A percentile compares a stretch with the other conserved stretches of the same genome.
phyloP scores from a whole-genome alignment of 2,329 filamentous ascomycete genomes.

The Cladosporium sp. region DNA sequence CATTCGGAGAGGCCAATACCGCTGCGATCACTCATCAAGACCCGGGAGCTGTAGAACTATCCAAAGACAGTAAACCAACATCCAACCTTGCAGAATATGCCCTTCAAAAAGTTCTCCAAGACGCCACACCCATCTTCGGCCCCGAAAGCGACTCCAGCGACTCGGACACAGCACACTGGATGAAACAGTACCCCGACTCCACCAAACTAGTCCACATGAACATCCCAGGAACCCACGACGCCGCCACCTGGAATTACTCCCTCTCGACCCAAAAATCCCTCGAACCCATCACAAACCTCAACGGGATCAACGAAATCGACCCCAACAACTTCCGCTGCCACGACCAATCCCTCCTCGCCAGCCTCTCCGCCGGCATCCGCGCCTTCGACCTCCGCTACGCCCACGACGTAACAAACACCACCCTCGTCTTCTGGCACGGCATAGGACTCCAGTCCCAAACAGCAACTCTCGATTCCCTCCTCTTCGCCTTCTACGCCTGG shows the following conservation, averaged over 20 bases:
- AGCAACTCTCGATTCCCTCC: slow-evolving; percentile 41
- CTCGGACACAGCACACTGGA: slow-evolving; percentile 39
- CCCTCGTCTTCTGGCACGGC: slow-evolving; percentile 47
- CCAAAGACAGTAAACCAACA: neutral
- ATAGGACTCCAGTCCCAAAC: slow-evolving; percentile 42
- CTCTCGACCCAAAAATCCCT: slow-evolving; percentile 39
- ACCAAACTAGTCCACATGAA: slow-evolving; percentile 44
- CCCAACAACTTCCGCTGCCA: slow-evolving; percentile 42
- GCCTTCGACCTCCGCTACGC: slow-evolving; percentile 50
- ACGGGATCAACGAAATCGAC: slow-evolving; percentile 31
- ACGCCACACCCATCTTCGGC: slow-evolving; percentile 44
- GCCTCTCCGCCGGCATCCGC: slow-evolving; percentile 45
- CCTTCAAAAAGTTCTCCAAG: slow-evolving; percentile 39
- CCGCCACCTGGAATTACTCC: slow-evolving; percentile 50
- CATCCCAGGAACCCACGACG: slow-evolving; percentile 49
- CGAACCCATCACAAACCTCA: slow-evolving; percentile 37
- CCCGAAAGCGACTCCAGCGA: slow-evolving; percentile 22
- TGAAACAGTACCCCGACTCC: slow-evolving; percentile 40
- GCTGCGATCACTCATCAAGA: neutral
- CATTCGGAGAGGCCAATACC: slow-evolving; percentile 1
- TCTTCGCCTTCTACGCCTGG: slow-evolving; percentile 48
- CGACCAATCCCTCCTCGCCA: slow-evolving; percentile 32
- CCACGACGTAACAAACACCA: slow-evolving; percentile 41
- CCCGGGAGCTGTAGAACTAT: neutral
- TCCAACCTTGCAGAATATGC: slow-evolving; percentile 33